Base-by-base conservation (phyloP, 352 stramenopile species). In the Globisporangium lucens region DNA sequence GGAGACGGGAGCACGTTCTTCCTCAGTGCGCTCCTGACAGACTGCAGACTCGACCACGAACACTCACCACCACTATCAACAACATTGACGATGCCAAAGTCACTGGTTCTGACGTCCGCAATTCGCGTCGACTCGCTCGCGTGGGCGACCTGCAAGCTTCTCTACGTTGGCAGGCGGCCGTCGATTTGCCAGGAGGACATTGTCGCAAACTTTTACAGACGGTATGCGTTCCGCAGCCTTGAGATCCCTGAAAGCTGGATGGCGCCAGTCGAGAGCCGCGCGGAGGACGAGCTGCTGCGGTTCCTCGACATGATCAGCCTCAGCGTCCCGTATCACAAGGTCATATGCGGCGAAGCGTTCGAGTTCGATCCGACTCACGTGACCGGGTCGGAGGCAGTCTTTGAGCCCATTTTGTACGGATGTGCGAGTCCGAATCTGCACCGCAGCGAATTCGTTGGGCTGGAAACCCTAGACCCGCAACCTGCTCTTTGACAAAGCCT, bases 371-470 rank as follows among this genome's bases (percentile, higher is more conserved):
- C 41, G 7, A n/a, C 4, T n/a, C 41, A 49, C 41, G 4, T n/a
- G 41, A 8, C 24, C 2, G 27, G 15, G 12, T 67, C 66, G 0
- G 41, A n/a, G 4, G 68, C 64, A 7, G 33, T 29, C 20, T 74
- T 71, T 27, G 24, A 68, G 22, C 66, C 70, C 0, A 60, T 2
- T 1, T 66, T 75, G 49, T 75, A 66, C 35, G 71, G 67, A 30
- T 76, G 71, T 22, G 67, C 67, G 33, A 76, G 71, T 62, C 49
- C 67, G 0, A 76, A 73, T 51, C 30, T 74, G 15, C 73, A 67
- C 51, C 30, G 64, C 17, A 56, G 35, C 10, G 65, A 68, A 24
- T 75, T 62, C 46, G 65, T 69, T 4, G 69, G 68, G 1, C 24
- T 70, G n/a, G 67, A 71, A 15, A 65, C 59, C 38, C 65, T 59